Base-by-base conservation (phyloP, 192 early-diverging fungal genomes). In the Haplosporangium gracile region DNA sequence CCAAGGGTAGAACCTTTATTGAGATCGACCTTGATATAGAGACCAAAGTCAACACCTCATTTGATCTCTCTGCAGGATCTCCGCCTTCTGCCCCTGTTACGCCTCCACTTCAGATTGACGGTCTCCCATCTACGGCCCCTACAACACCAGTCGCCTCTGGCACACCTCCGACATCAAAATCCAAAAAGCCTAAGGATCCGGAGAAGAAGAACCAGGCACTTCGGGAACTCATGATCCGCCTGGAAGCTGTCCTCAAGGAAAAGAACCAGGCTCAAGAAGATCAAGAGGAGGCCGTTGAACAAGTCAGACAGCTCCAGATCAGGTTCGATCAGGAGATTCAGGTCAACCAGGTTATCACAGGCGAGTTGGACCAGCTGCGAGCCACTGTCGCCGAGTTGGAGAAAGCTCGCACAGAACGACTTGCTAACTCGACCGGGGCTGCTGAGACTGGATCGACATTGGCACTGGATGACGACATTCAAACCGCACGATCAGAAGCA, bases 221-320 rank as follows among this genome's bases (percentile, higher is more conserved):
- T 29, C 69, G 75, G 16, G 81, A 82, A 53, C 68, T 82, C 5
- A 82, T 82, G 81, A 18, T 55, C 8, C 81, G 81, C 3, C 57
- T 82, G 16, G 81, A 82, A 42, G 11, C 47, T 26, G 81, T 82
- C 22, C 75, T 82, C 24, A 60, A 68, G 45, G 81, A 82, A n/a
- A 82, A 82, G 70, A 82, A 82, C 51, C 73, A 82, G 60, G 81
- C 81, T 0, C 70, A 47, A 20, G 81, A 82, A 36, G 81, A 82
- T 15, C 81, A 77, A 39, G 81, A 82, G 34, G 81, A 82, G 13
- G 53, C 75, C 53, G 26, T 77, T 5, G 81, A 82, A 40, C 29
- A 77, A 42, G 18, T 47, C 32, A 34, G 71, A 9, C 45, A 43
- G 13, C 49, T 76, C 6, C 63, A 68, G 29, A 63, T 2, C 15